phyloP scores from a whole-genome alignment of 805 yeast genomes.

The Teunomyces panamensis region DNA sequence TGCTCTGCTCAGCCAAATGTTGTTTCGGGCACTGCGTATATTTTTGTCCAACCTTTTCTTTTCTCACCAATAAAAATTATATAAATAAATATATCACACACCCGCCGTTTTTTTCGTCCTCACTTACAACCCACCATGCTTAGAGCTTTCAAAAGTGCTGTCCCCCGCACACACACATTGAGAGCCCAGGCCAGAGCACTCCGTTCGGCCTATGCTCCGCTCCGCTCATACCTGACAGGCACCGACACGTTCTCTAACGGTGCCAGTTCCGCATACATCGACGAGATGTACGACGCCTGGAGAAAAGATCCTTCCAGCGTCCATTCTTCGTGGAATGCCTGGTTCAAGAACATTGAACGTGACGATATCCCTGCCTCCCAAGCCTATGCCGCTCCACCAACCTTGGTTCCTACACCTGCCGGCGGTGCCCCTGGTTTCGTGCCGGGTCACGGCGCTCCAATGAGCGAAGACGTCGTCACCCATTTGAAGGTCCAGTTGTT shows the following conservation, averaged over 20 bases:
- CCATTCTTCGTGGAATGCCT: constrained; percentile 95
- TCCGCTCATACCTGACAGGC: constrained; percentile 30
- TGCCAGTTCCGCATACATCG: constrained; percentile 86
- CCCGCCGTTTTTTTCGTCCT: background rate
- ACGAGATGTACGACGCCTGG: constrained; percentile 98
- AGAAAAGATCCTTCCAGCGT: constrained; percentile 84
- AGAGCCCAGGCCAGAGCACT: constrained; percentile 18
- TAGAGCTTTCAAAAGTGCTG: constrained; percentile 40
- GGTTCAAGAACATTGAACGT: constrained; percentile 85
- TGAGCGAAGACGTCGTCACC: constrained; percentile 64
- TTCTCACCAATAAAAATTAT: background rate
- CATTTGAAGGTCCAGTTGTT: constrained; percentile 94
- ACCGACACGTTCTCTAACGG: constrained; percentile 79
- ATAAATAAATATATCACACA: background rate
- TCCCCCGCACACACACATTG: constrained; percentile 33
- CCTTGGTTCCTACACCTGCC: constrained; percentile 75
- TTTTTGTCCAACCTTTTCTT: background rate
- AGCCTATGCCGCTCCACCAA: constrained; percentile 92
- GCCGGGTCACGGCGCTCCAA: constrained; percentile 47
- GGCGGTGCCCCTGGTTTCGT: constrained; percentile 64
- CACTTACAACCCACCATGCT: constrained; percentile 26
- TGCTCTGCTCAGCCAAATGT: no score
- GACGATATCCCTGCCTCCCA: constrained; percentile 64
- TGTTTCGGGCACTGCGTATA: no score
- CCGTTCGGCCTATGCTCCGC: constrained; percentile 4